A percentile compares a stretch with the other conserved stretches of the same genome.
Evolutionary conservation across 352 stramenopile species (phyloP).

Genomic region (Albugo candida): DNA sequence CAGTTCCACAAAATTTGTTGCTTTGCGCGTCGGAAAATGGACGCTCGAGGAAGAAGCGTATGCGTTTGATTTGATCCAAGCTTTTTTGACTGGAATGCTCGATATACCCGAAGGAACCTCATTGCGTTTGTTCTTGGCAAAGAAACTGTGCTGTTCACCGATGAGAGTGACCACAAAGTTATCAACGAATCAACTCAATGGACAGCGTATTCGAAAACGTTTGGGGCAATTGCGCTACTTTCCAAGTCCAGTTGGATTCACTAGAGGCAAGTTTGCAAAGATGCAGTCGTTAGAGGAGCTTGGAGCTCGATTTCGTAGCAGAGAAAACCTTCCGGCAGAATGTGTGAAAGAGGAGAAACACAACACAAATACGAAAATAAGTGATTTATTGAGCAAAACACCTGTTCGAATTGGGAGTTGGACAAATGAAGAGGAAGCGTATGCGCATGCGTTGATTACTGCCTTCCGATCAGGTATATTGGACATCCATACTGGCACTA

Average conservation of each 20-base stretch:
- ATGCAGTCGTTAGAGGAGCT: constrained; percentile 4
- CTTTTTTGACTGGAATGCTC: constrained; percentile 12
- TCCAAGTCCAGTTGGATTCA: constrained; percentile 1
- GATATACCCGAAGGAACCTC: constrained; percentile 8
- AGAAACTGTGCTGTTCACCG: constrained; percentile 14
- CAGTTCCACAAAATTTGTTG: not conserved
- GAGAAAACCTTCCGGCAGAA: constrained; percentile 7
- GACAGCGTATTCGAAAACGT: constrained; percentile 11
- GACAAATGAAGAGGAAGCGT: not conserved
- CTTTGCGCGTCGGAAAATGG: constrained; percentile 15
- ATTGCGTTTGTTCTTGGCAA: constrained; percentile 13
- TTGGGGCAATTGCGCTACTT: constrained; percentile 17
- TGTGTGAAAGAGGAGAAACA: not conserved
- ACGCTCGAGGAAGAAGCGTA: constrained; percentile 17
- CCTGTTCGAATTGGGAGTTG: not conserved
- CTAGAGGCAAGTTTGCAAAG: constrained; percentile 1
- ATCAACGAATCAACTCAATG: constrained; percentile 9
- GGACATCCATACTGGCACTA: not conserved
- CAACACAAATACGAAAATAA: not conserved
- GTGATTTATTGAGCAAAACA: not conserved
- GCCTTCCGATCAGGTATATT: not conserved
- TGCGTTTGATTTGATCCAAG: constrained; percentile 11
- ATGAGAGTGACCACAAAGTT: constrained; percentile 22
- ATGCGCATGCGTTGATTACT: not conserved
- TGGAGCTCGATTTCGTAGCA: constrained; percentile 7